Conservation (phyloP, 2,329 filamentous ascomycete species). For the Talaromyces islandicus region DNA sequence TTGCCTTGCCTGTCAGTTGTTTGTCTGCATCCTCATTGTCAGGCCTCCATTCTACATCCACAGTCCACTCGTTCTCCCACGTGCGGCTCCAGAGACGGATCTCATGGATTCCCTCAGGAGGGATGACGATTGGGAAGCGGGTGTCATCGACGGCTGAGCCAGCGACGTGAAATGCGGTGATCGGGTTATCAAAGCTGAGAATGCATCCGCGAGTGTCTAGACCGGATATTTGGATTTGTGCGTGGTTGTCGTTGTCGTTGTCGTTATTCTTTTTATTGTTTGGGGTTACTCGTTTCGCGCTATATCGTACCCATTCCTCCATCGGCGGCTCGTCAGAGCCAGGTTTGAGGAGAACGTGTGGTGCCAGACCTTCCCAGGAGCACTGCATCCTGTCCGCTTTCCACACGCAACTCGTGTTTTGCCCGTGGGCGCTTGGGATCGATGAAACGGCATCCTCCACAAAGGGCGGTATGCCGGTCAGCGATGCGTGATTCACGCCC, state of each 20-base stretch:
- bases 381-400: slow-evolving; percentile 52
- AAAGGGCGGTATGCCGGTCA: slow-evolving; percentile 64
- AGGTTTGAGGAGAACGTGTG: slow-evolving; percentile 52
- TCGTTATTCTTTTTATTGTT: slow-evolving; percentile 23
- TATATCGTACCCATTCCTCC: slow-evolving; percentile 62
- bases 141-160: slow-evolving; percentile 55
- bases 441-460: slow-evolving; percentile 60
- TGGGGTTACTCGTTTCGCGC: slow-evolving; percentile 42
- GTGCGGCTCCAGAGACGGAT: slow-evolving; percentile 77
- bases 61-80: slow-evolving; percentile 70
- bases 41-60: slow-evolving; percentile 60
- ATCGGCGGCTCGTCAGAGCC: slow-evolving; percentile 32
- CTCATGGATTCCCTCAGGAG: slow-evolving; percentile 53
- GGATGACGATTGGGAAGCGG: slow-evolving; percentile 59
- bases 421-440: slow-evolving; percentile 65
- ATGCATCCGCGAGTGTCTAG: slow-evolving; percentile 74
- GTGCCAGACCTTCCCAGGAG: slow-evolving; percentile 62
- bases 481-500: slow-evolving; percentile 61
- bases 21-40: too few species aligned
- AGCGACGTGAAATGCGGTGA: slow-evolving; percentile 59
- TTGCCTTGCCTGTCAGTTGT: slow-evolving; percentile 57
- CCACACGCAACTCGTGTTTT: slow-evolving; percentile 50
- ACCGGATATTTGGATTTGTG: slow-evolving; percentile 62
- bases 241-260: slow-evolving; percentile 24
- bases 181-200: slow-evolving; percentile 62